Base-by-base conservation (phyloP, 306 rosid species). In the Rosa lucieae region DNA sequence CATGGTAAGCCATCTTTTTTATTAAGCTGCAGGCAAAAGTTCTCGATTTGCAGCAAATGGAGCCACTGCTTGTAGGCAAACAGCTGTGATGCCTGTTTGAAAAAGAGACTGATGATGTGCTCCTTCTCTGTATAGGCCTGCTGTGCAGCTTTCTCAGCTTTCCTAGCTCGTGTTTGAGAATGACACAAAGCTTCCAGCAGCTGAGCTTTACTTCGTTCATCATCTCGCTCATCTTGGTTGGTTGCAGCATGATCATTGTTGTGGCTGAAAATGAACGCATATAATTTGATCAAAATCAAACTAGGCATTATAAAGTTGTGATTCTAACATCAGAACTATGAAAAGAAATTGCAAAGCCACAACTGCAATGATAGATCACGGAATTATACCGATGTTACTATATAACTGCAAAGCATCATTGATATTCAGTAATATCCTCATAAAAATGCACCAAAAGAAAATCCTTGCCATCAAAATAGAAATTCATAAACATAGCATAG, bases 111-210 rank as follows among this genome's bases (percentile, higher is more conserved):
- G 67, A 91, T 70, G 49, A 94, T 80, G 81, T 91, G 97, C 85
- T 92, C 96, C 91, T 91, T 94, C 87, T 94, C 98, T 1, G 70
- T 86, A 87, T 85, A 83, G 32, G 97, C 97, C 87, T 84, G 77
- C 68, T 92, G 86, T 5, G 97, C 98, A 3, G 97, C 97, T 47
- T 87, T 72, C 88, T 94, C 97, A 6, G 98, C 98, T 58, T 91
- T 90, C 86, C 98, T 87, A 7, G 98, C 97, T 79, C 98, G 89
- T 46, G 94, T 92, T 86, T 92, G 97, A 77, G 98, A 94, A 79
- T 92, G 93, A 72, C 94, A 87, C 40, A 94, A 78, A 10, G 98
- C 98, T 86, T 91, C 93, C 82, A 92, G 73, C 84, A 94, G 85
- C 87, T 94, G 84, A 43, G 94, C 83, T 84, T 85, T 88, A 86